Percentiles rank a stretch among this genome's conserved stretches.
Conservation (phyloP, 1,284 basidiomycete genomes). For the Mrakiaceae sp. region DNA sequence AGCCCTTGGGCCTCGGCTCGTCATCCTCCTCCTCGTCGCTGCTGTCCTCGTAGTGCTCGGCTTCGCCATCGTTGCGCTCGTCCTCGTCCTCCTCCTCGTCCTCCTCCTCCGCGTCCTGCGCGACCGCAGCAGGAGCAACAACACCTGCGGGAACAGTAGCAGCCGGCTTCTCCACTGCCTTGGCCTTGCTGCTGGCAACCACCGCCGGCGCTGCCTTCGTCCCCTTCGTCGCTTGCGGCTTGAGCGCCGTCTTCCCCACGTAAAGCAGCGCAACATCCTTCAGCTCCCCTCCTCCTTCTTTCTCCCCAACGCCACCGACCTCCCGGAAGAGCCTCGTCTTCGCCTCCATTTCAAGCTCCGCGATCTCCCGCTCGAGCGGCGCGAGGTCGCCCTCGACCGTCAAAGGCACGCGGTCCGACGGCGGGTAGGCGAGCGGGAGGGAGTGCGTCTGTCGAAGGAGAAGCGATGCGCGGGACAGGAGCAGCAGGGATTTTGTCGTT, state of each 20-base stretch:
- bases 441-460: slow-evolving; percentile 23
- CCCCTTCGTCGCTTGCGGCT: no score
- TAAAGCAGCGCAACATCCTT: not conserved
- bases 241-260: no score
- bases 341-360: not conserved
- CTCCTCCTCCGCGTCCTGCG: not conserved
- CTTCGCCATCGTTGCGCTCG: not conserved
- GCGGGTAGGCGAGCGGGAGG: not conserved
- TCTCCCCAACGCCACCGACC: not conserved
- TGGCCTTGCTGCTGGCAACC: no score
- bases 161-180: no score
- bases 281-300: not conserved
- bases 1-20: not conserved
- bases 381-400: not conserved
- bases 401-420: slow-evolving; percentile 3
- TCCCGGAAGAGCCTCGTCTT: not conserved
- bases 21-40: not conserved
- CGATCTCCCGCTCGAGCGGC: not conserved
- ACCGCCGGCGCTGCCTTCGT: no score
- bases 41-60: not conserved
- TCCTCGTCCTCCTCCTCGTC: not conserved
- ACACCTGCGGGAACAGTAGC: no score
- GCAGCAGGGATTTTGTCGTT: slow-evolving; percentile 22
- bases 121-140: no score
- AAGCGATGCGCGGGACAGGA: slow-evolving; percentile 25